phyloP scores from a whole-genome alignment of 805 yeast species.

The Starmerella ratchasimensis region DNA sequence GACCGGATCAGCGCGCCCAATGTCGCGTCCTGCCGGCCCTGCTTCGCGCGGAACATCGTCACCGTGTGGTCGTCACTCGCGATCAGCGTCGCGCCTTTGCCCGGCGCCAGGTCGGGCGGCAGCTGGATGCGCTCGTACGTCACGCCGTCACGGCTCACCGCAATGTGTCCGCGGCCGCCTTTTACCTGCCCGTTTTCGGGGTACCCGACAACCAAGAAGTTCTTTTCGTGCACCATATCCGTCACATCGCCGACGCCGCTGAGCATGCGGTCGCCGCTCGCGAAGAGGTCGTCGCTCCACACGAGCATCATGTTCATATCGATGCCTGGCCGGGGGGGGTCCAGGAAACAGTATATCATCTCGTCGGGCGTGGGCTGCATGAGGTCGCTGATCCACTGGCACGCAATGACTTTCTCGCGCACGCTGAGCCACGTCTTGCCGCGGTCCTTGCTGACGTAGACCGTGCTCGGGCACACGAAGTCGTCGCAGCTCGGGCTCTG shows the following conservation, averaged over 20 bases:
- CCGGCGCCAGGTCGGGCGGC: constrained; percentile 52
- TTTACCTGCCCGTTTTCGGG: constrained; percentile 30
- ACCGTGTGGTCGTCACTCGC: constrained; percentile 60
- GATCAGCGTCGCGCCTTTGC: constrained; percentile 65
- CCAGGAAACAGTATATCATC: constrained; percentile 47
- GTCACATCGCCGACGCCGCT: constrained; percentile 43
- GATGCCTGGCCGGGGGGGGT: background rate
- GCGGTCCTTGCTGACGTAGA: constrained; percentile 50
- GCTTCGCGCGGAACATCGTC: constrained; percentile 42
- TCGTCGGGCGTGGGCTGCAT: constrained; percentile 34
- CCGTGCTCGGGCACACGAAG: constrained; percentile 39
- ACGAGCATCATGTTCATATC: constrained; percentile 22
- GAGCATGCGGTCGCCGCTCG: constrained; percentile 28
- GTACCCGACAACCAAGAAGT: constrained; percentile 57
- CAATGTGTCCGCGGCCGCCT: constrained; percentile 41
- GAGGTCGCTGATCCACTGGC: constrained; percentile 57
- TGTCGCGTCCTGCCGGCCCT: constrained; percentile 27
- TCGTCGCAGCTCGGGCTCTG: constrained; percentile 41
- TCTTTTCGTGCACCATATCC: constrained; percentile 62
- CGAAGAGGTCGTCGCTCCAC: constrained; percentile 37
- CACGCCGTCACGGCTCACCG: constrained; percentile 65
- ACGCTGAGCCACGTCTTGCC: constrained; percentile 52
- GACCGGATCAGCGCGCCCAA: constrained; percentile 75
- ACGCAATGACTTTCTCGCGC: constrained; percentile 38
- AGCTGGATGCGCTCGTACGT: constrained; percentile 65